phyloP scores from a whole-genome alignment of 2,329 filamentous ascomycete species.

The Apiospora saccharicola region DNA sequence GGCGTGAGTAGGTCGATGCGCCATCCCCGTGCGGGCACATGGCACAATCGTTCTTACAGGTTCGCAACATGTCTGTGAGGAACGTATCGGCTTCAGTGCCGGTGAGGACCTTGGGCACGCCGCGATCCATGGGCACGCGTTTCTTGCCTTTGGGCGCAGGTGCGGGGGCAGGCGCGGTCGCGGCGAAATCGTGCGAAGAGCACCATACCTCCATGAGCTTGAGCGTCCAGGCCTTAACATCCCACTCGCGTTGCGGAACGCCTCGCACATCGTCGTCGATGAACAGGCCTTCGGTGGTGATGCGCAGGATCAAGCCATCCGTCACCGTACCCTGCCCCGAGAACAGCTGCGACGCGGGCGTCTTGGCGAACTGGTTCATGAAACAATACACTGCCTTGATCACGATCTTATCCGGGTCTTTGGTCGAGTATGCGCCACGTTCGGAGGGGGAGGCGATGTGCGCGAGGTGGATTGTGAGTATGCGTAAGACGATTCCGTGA shows the following conservation, averaged over 20 bases:
- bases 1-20: conserved; percentile 49
- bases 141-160: conserved; percentile 55
- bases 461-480: conserved; percentile 83
- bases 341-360: conserved; percentile 89
- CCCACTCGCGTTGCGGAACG: conserved; percentile 97
- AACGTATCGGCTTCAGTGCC: conserved; percentile 73
- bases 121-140: conserved; percentile 54
- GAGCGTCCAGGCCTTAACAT: conserved; percentile 97
- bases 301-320: conserved; percentile 89
- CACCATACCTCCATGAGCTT: conserved; percentile 92
- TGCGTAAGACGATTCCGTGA: conserved; percentile 87
- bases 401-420: conserved; percentile 94
- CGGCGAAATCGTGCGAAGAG: conserved; percentile 65
- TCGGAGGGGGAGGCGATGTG: conserved; percentile 85
- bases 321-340: conserved; percentile 86
- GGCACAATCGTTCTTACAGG: conserved; percentile 71
- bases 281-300: conserved; percentile 93
- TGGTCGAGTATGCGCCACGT: conserved; percentile 81
- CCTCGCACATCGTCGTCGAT: conserved; percentile 94
- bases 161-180: conserved; percentile 45
- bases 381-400: conserved; percentile 93
- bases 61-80: conserved; percentile 61
- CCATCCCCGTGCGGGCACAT: conserved; percentile 55
- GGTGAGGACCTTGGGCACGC: conserved; percentile 59
- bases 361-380: conserved; percentile 86